A percentile compares a stretch with the other conserved stretches of the same genome.
Evolutionary conservation across 306 rosid genomes (phyloP).

Genomic region (Malus asiatica): DNA sequence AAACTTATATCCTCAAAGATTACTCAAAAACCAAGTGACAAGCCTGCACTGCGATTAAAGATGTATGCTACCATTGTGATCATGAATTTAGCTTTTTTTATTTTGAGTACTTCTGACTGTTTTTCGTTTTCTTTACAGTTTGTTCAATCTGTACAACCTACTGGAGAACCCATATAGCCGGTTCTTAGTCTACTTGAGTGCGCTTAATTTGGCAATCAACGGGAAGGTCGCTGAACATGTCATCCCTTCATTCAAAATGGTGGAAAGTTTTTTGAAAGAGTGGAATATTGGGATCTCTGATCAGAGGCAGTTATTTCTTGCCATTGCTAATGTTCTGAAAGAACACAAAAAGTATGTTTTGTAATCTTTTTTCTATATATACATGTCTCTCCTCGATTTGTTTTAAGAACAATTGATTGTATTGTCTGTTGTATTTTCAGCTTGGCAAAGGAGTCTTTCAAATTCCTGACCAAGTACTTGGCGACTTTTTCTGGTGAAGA

Average conservation of each 20-base stretch:
- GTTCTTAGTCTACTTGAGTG: slow-evolving; percentile 74
- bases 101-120: not conserved
- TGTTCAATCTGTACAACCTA: slow-evolving; percentile 87
- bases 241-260: slow-evolving; percentile 64
- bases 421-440: slow-evolving; percentile 34
- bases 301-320: slow-evolving; percentile 63
- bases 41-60: slow-evolving; percentile 76
- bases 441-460: slow-evolving; percentile 65
- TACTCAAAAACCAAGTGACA: slow-evolving; percentile 63
- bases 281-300: slow-evolving; percentile 76
- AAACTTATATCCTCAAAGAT: slow-evolving; percentile 61
- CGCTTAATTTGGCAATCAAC: slow-evolving; percentile 52
- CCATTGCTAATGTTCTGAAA: slow-evolving; percentile 67
- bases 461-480: slow-evolving; percentile 73
- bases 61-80: slow-evolving; percentile 39
- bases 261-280: slow-evolving; percentile 83
- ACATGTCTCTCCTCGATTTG: not conserved
- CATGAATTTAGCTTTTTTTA: not conserved
- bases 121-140: slow-evolving; percentile 34
- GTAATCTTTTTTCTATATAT: not conserved
- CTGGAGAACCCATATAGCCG: slow-evolving; percentile 66
- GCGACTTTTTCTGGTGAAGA: slow-evolving; percentile 77
- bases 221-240: slow-evolving; percentile 79
- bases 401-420: not conserved
- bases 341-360: slow-evolving; percentile 70